A percentile compares a stretch with the other conserved stretches of the same genome.
Conservation (phyloP, 768 basidiomycete species). For the Rhizopogon rudus region DNA sequence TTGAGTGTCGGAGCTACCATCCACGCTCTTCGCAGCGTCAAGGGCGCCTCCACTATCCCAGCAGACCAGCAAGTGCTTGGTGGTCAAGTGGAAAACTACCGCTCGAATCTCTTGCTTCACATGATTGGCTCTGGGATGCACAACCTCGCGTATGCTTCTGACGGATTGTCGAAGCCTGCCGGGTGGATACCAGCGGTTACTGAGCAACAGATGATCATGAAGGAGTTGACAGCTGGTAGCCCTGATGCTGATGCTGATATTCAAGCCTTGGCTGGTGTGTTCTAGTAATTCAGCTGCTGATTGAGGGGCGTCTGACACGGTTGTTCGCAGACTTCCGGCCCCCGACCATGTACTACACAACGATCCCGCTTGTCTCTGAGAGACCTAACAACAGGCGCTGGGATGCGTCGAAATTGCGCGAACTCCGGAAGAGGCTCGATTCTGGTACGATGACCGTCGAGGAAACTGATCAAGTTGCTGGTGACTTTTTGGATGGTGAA, state of each 20-base stretch:
- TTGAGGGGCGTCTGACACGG: not conserved
- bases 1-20: slow-evolving; percentile 86
- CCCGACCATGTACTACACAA: slow-evolving; percentile 94
- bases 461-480: slow-evolving; percentile 87
- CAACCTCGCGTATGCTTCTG: slow-evolving; percentile 46
- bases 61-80: slow-evolving; percentile 92
- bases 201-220: slow-evolving; percentile 97
- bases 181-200: slow-evolving; percentile 75
- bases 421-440: slow-evolving; percentile 91
- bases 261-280: slow-evolving; percentile 78
- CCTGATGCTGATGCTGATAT: slow-evolving; percentile 81
- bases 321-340: slow-evolving; percentile 72
- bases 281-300: not conserved
- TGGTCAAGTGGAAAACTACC: slow-evolving; percentile 90
- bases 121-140: slow-evolving; percentile 80
- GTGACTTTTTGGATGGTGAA: slow-evolving; percentile 90
- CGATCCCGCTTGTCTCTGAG: slow-evolving; percentile 88
- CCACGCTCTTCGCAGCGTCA: slow-evolving; percentile 79
- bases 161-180: slow-evolving; percentile 55
- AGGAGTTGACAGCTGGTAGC: slow-evolving; percentile 77
- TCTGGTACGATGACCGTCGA: slow-evolving; percentile 78
- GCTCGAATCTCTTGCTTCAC: slow-evolving; percentile 85
- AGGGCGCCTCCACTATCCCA: slow-evolving; percentile 89
- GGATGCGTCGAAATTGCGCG: slow-evolving; percentile 92
- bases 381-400: slow-evolving; percentile 81